Conservation (phyloP, 2,329 filamentous ascomycete species). For the Ceratocystis huliohia region DNA sequence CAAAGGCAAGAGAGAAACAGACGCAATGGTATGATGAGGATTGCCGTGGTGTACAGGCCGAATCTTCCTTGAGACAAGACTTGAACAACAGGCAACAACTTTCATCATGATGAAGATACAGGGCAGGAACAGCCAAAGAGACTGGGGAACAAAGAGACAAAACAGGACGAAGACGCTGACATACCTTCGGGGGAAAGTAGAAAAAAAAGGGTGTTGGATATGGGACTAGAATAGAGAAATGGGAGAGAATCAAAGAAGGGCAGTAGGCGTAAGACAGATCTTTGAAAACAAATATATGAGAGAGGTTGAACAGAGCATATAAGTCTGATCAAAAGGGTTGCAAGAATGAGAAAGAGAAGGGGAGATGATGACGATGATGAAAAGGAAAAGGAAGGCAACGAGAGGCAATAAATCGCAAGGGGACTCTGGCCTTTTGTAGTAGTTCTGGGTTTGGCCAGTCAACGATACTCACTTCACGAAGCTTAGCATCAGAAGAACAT, state of each 20-base stretch:
- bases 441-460: background rate
- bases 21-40: background rate
- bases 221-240: background rate
- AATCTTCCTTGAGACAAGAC: slow-evolving; percentile 7
- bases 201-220: background rate
- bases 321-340: background rate
- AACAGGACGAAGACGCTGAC: slow-evolving; percentile 3
- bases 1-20: background rate
- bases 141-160: background rate
- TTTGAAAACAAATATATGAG: background rate
- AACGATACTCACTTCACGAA: slow-evolving; percentile 8
- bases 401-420: slow-evolving; percentile 7
- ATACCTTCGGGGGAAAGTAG: background rate
- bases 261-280: slow-evolving; percentile 1
- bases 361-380: slow-evolving; percentile 9
- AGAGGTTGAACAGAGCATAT: background rate
- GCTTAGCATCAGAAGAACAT: slow-evolving; percentile 4
- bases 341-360: background rate
- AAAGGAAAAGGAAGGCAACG: background rate
- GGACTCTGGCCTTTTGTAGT: slow-evolving; percentile 15
- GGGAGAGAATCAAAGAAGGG: slow-evolving; percentile 4
- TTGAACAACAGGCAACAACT: background rate
- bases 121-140: slow-evolving; percentile 18
- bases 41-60: background rate
- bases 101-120: background rate